Conservation (phyloP, 257 asterid species). For the Cynanchum wilfordii region DNA sequence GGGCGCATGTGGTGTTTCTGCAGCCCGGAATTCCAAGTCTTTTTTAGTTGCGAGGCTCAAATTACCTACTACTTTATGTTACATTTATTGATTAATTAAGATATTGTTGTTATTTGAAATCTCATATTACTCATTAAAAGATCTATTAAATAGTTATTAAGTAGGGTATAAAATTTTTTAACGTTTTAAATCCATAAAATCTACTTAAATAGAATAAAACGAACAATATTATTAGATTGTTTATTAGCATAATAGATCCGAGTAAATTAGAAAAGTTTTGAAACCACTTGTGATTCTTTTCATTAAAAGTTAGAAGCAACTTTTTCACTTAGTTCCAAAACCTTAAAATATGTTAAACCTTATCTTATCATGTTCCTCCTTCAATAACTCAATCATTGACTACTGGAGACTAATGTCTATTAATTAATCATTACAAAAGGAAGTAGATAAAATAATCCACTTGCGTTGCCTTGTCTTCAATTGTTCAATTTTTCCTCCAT, state of each 20-base stretch:
- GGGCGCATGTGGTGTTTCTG: neutral
- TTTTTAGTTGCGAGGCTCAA: neutral
- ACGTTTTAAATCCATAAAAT: too few relatives aligned
- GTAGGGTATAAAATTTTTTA: too few relatives aligned
- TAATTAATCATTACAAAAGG: neutral
- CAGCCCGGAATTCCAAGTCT: neutral
- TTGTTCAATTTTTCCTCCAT: neutral
- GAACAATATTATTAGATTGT: too few relatives aligned
- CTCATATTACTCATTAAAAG: too few relatives aligned
- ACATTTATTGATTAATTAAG: too few relatives aligned
- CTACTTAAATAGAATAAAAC: too few relatives aligned
- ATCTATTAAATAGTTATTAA: too few relatives aligned
- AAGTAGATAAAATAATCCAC: neutral
- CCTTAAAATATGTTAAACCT: neutral
- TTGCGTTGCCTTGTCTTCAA: neutral
- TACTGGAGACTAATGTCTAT: neutral
- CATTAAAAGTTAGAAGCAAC: conserved; percentile 5
- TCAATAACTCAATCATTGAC: conserved; percentile 17
- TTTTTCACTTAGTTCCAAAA: conserved; percentile 4
- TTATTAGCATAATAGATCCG: too few relatives aligned
- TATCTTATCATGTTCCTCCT: neutral
- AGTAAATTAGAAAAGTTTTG: neutral
- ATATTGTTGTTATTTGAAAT: too few relatives aligned
- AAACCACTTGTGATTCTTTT: conserved; percentile 7
- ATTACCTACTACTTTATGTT: neutral